A percentile compares a stretch with the other conserved stretches of the same genome.
phyloP scores from a whole-genome alignment of 192 early-diverging fungal species.

The Gaertneriomyces sp. region DNA sequence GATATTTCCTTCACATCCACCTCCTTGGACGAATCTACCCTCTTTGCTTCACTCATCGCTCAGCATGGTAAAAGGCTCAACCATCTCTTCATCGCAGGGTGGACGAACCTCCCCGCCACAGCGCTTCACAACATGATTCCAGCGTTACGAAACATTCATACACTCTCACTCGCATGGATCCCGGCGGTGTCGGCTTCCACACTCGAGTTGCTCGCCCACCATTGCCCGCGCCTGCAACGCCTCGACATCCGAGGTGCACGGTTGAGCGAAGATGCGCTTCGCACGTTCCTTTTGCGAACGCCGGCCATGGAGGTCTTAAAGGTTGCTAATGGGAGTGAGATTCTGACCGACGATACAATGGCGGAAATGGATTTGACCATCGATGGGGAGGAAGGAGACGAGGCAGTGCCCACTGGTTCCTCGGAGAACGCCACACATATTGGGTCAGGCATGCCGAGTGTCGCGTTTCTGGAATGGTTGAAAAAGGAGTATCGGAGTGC shows the following conservation, averaged over 20 bases:
- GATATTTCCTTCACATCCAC: conserved; percentile 16
- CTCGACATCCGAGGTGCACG: conserved; percentile 10
- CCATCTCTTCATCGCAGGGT: conserved; percentile 13
- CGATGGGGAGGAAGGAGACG: not conserved
- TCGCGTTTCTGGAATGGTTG: conserved; percentile 11
- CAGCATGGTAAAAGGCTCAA: not conserved
- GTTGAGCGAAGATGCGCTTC: conserved; percentile 4
- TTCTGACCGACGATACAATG: not conserved
- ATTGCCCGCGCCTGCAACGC: conserved; percentile 11
- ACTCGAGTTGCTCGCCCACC: not conserved
- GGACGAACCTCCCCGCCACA: not conserved
- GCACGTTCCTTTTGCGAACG: not conserved
- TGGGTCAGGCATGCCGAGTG: not conserved
- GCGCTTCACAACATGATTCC: not conserved
- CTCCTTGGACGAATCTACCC: not conserved
- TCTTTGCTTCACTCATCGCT: too few species aligned
- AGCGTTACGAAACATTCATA: not conserved
- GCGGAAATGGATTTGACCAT: not conserved
- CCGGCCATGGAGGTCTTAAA: conserved; percentile 4
- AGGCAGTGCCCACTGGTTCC: not conserved
- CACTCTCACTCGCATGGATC: conserved; percentile 16
- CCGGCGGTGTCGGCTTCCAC: not conserved
- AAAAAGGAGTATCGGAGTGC: not conserved
- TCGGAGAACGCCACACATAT: not conserved
- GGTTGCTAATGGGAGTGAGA: not conserved